Evolutionary conservation across 371 early-diverging fungal genomes (phyloP).

Genomic region (Dichotomocladium elegans): DNA sequence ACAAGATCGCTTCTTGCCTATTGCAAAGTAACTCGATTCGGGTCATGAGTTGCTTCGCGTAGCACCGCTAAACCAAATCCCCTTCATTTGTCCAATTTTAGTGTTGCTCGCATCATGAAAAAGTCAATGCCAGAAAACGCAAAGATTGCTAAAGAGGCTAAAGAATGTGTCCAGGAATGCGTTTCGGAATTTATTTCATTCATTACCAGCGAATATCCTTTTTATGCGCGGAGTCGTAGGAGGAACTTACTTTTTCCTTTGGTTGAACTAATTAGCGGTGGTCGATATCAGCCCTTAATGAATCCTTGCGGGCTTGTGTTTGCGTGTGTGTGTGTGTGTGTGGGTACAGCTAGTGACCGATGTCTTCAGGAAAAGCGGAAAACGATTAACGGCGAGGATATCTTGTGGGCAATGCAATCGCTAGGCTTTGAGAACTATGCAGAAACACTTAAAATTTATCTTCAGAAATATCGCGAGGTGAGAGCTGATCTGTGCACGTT

Average conservation of each 20-base stretch:
- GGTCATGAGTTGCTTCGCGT: too few relatives aligned
- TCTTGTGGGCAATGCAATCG: conserved; percentile 98
- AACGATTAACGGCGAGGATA: conserved; percentile 99
- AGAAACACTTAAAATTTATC: conserved; percentile 89
- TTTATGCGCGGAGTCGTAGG: conserved; percentile 8
- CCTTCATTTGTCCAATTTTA: conserved; percentile 49
- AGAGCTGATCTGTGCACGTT: too few relatives aligned
- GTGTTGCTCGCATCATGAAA: conserved; percentile 99
- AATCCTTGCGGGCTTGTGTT: background rate
- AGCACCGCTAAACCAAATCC: background rate
- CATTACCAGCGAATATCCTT: conserved; percentile 91
- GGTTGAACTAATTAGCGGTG: too few relatives aligned
- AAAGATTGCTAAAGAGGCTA: conserved; percentile 99
- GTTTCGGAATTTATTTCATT: conserved; percentile 99
- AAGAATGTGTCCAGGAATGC: conserved; percentile 98
- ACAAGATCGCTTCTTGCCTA: conserved; percentile 96
- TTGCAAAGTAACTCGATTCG: conserved; percentile 51
- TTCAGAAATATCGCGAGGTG: conserved; percentile 90
- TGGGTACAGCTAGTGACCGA: conserved; percentile 89
- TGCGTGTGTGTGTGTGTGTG: too few relatives aligned
- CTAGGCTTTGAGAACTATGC: conserved; percentile 98
- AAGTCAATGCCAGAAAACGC: conserved; percentile 95
- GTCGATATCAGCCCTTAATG: conserved; percentile 16
- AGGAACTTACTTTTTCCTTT: background rate
- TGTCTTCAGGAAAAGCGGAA: conserved; percentile 97